Evolutionary conservation across 768 basidiomycete species (phyloP), one percentile per base, ranked within the genome.

Genomic region (Lactarius deliciosus): DNA sequence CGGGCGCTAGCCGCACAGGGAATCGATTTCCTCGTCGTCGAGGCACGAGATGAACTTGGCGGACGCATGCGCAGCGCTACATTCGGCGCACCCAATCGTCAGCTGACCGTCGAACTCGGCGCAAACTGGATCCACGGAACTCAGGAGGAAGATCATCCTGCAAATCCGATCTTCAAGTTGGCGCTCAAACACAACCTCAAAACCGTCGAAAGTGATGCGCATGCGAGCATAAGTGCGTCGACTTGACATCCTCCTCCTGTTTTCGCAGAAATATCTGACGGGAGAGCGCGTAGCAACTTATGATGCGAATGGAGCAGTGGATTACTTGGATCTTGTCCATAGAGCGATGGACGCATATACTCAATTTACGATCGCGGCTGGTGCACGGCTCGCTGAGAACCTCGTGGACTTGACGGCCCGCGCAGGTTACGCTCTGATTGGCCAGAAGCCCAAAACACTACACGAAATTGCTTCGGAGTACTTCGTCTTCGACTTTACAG

Each of bases 141-240:
- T 0, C 82, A 83, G 61, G 70, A 75, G 2, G 81, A 76, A 0
- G 71, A 79, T 28, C 83, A 83, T 0, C 77, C 80, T 5, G 76
- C 77, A 3, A 88, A 89, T 70, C 87, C 87, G 0, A 85, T 88
- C n/a, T 80, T 81, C 69, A 72, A 73, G 8, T 76, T 89, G 54
- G 84, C 81, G 4, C 74, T 79, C 65, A 85, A 86, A 66, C 81
- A 86, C 63, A 77, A 78, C 28, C 63, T 86, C 16, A 75, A 76
- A 56, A 82, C 81, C 1, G 76, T 74, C 53, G 76, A 75, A 57
- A 86, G 77, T 66, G 81, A 73, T 59, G 71, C 59, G 59, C 65
- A 50, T 41, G 69, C 65, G 0, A 75, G 72, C 62, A 71, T 74
- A 36, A 64, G 75, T 76, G 64, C 70, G 75, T 68, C 0, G 75